A percentile compares a stretch with the other conserved stretches of the same genome.
These are phyloP conservation scores for Atkinsonella hypoxylon DNA, from an alignment of 2,329 filamentous ascomycete genomes.

Conservation along the genomic window DNA sequence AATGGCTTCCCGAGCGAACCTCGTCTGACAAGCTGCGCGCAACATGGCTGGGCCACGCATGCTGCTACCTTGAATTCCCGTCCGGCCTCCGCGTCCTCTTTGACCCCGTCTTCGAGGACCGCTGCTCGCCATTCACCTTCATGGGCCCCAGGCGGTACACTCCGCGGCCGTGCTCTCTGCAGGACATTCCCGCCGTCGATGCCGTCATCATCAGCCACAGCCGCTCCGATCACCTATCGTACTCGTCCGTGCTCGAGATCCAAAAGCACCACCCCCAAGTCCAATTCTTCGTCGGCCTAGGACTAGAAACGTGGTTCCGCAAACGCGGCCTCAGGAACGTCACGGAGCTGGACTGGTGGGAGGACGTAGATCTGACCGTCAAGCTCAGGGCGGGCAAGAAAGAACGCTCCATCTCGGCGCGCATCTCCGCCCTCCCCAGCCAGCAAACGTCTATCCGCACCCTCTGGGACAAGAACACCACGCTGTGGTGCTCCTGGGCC, in stretches of 20 bases:
- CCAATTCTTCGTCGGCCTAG: constrained; percentile 80
- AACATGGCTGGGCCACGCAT: constrained; percentile 93
- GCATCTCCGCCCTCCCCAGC: constrained; percentile 67
- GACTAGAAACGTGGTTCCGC: constrained; percentile 73
- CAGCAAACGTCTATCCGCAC: constrained; percentile 69
- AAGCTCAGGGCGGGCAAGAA: constrained; percentile 17
- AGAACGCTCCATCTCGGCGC: constrained; percentile 46
- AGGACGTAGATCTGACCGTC: constrained; percentile 63
- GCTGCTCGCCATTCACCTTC: constrained; percentile 66
- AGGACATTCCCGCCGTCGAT: constrained; percentile 66
- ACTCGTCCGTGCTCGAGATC: constrained; percentile 61
- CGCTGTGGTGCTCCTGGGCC: constrained; percentile 83
- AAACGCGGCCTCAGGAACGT: constrained; percentile 59
- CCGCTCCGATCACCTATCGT: constrained; percentile 86
- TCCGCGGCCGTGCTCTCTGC: constrained; percentile 59
- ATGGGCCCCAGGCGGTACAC: constrained; percentile 70
- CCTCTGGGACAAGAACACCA: constrained; percentile 57
- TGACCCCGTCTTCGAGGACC: constrained; percentile 71
- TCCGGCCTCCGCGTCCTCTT: constrained; percentile 79
- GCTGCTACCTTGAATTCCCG: constrained; percentile 86
- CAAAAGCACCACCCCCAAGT: constrained; percentile 59
- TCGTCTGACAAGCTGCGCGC: constrained; percentile 54
- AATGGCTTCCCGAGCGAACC: constrained; percentile 51
- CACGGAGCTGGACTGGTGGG: constrained; percentile 94
- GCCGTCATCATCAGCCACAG: constrained; percentile 76